Evolutionary conservation across 768 basidiomycete species (phyloP), one percentile per base, ranked within the genome.

Genomic region (Suillus spraguei): DNA sequence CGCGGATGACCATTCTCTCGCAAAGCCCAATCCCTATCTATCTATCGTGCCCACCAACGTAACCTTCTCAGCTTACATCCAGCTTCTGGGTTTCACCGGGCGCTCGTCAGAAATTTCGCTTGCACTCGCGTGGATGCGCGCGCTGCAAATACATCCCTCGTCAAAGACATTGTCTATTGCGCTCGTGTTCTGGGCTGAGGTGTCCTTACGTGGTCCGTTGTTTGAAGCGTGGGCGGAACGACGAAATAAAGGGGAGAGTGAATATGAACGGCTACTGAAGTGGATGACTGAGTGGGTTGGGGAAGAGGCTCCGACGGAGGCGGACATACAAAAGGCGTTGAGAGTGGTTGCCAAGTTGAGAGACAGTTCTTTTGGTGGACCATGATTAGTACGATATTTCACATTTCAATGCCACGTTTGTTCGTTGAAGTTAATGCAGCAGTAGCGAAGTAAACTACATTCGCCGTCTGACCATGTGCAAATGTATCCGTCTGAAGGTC

Each of bases 71-170:
- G 71, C 85, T 14, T 88, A 89, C 63, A 79, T 93, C n/a, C 68
- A 81, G 59, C 77, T 92, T 4, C 79, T 92, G 8, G 88, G 86
- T 1, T 71, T 83, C 5, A 78, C 79, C 38, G 75, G 77, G 1
- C 78, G 79, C 2, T 79, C 83, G 10, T 69, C 75, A 0, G 89
- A 93, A 72, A 87, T 95, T 35, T 88, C 92, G 0, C 79, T 83
- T 14, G 79, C 80, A 14, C 72, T 95, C 1, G 85, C 84, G 22
- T 94, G 94, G 91, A 93, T 92, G 91, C 81, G 82, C 8, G 79
- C 78, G 17, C 67, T 92, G 44, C 73, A 73, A 0, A 75, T 94
- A 13, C 44, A 59, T 49, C 91, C 92, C 1, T 77, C 79, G n/a
- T 72, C 69, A 33, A 74, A 79, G 46, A 88, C 89, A 17, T 73